Evolutionary conservation across 148 eudicot species (phyloP).

Genomic region (Vaccinium darrowii): DNA sequence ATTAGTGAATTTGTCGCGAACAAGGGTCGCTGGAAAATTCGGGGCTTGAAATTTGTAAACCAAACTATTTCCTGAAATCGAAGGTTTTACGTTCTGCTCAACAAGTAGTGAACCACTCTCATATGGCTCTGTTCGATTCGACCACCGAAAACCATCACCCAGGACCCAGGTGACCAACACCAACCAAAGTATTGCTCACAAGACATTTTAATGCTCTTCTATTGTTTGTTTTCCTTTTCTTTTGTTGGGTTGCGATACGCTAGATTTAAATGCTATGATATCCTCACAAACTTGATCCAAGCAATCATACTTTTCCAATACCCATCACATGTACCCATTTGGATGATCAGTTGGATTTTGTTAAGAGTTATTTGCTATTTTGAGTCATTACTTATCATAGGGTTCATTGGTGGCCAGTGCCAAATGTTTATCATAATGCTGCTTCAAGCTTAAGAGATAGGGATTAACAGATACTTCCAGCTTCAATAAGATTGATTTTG

Average conservation of each 20-base stretch:
- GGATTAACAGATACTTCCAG: neutral
- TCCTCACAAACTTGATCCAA: neutral
- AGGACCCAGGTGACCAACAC: constrained; percentile 17
- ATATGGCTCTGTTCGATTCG: neutral
- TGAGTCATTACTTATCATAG: neutral
- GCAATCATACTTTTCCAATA: neutral
- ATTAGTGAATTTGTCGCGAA: too few species aligned
- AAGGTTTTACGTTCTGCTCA: too few species aligned
- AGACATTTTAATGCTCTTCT: neutral
- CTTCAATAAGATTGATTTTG: neutral
- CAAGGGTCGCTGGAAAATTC: too few species aligned
- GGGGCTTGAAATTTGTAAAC: too few species aligned
- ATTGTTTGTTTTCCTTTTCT: neutral
- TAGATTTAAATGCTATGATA: neutral
- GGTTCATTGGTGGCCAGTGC: neutral
- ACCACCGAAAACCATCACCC: neutral
- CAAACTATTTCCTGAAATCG: too few species aligned
- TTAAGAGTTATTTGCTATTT: neutral
- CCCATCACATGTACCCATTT: constrained; percentile 1
- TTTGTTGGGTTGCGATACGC: neutral
- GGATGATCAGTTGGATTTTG: neutral
- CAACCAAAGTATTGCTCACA: neutral
- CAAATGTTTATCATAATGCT: neutral
- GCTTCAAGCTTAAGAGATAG: neutral
- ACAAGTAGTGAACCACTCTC: neutral